These are phyloP conservation scores for Chiua sp. DNA, from an alignment of 1,284 basidiomycete species.

Conservation along the genomic window DNA sequence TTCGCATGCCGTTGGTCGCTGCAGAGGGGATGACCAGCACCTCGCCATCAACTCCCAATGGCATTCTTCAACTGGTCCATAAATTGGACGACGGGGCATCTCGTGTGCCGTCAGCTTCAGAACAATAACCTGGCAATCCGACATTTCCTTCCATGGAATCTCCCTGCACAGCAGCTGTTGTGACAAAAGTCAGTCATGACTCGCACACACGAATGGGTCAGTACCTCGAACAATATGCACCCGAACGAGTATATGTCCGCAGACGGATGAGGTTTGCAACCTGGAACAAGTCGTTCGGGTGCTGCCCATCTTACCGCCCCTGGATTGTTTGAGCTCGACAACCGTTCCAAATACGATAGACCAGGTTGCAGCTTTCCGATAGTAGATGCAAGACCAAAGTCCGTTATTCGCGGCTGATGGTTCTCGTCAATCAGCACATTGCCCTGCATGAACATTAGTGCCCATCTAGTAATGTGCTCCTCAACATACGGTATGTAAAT, in stretches of 20 bases:
- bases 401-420: conserved; percentile 5
- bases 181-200: background rate
- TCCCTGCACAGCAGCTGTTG: background rate
- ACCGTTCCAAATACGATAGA: conserved; percentile 8
- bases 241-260: conserved; percentile 15
- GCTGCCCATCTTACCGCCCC: background rate
- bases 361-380: conserved; percentile 6
- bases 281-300: conserved; percentile 2
- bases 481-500: background rate
- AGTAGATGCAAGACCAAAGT: conserved; percentile 6
- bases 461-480: background rate
- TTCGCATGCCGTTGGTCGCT: conserved; percentile 1
- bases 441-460: conserved; percentile 1
- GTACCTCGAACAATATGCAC: conserved; percentile 16
- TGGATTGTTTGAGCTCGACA: conserved; percentile 8
- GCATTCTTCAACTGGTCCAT: background rate
- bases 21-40: conserved; percentile 6
- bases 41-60: background rate
- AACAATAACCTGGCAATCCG: background rate
- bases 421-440: conserved; percentile 16
- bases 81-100: background rate
- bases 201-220: background rate
- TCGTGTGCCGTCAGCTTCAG: conserved; percentile 1
- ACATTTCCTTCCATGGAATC: conserved; percentile 8
- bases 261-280: background rate